Evolutionary conservation across 225 moss, liverwort and hornwort species (phyloP), one percentile per base, ranked within the genome.

Genomic region (Sphagnum tenellum): DNA sequence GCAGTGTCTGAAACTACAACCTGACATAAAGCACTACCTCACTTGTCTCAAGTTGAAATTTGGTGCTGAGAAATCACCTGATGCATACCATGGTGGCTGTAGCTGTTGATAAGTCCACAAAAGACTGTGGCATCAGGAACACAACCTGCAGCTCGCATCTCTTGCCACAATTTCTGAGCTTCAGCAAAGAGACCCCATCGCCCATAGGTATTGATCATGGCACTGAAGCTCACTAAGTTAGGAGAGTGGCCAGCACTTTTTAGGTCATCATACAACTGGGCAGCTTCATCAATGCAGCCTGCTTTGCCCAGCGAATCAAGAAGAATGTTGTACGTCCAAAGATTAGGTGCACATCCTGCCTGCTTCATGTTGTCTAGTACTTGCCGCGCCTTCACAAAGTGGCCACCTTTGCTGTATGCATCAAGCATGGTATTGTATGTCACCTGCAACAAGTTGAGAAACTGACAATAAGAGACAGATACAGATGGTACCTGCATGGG

Each of bases 381-480:
- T 57, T 83, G 82, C 71, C 82, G 71, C 8, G 82, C 84, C 66
- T 83, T 82, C 49, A 69, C 44, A 65, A 85, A 82, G 63, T 86
- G 82, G 64, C 89, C 89, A 65, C 89, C 88, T 71, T 89, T 95
- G 82, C 94, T 81, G 60, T 95, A 95, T 46, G 94, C 84, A 76
- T 88, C 91, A 9, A 95, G 86, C 70, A 95, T 76, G 59, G 94
- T 95, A 69, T 95, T 95, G 66, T 88, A 95, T 7, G 94, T 95
- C 45, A 95, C 94, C 94, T 94, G 89, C 79, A 73, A 52, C 29
- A 29, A 29, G 29, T 29, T 29, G 29, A 29, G 29, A 29, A 29
- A 29, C 29, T 29, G 29, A 29, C 29, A 29, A 29, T 29, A 29
- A 29, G 29, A 29, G 29, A 29, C 29, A 29, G 29, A 29, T 29